A percentile compares a stretch with the other conserved stretches of the same genome.
phyloP scores from a whole-genome alignment of 2,329 filamentous ascomycete species.

The Cladophialophora chaetospira region DNA sequence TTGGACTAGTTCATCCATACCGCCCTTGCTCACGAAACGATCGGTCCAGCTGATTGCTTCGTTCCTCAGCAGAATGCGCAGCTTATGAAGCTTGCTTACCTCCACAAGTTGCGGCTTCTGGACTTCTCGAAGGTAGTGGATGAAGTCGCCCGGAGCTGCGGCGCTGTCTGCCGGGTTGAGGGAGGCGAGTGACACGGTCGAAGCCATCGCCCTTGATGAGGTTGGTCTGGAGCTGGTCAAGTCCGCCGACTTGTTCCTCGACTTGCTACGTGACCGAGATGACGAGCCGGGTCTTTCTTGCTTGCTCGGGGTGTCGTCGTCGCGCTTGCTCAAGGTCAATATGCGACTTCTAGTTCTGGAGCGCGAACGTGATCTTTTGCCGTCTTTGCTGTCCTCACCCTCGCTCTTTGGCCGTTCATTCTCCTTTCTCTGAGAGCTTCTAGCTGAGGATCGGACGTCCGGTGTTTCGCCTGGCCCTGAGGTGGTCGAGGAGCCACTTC shows the following conservation, averaged over 20 bases:
- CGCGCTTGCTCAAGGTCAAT: conserved; percentile 71
- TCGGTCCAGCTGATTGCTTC: conserved; percentile 97
- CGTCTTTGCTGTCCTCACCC: conserved; percentile 45
- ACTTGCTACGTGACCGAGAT: conserved; percentile 36
- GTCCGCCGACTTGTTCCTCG: conserved; percentile 70
- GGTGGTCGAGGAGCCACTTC: conserved; percentile 57
- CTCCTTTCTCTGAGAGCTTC: conserved; percentile 41
- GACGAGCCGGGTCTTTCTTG: conserved; percentile 65
- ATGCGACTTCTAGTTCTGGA: conserved; percentile 68
- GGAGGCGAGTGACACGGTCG: conserved; percentile 56
- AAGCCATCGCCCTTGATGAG: conserved; percentile 59
- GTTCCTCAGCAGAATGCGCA: conserved; percentile 84
- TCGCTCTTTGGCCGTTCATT: conserved; percentile 45
- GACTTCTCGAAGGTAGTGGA: conserved; percentile 78
- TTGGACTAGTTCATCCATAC: conserved; percentile 87
- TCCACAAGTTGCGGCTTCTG: conserved; percentile 81
- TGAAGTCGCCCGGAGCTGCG: conserved; percentile 78
- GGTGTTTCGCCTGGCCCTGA: conserved; percentile 46
- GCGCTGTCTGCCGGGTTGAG: conserved; percentile 67
- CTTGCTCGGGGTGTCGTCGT: conserved; percentile 71
- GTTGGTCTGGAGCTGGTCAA: conserved; percentile 58
- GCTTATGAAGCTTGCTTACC: conserved; percentile 92
- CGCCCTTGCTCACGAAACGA: conserved; percentile 81
- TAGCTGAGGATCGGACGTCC: conserved; percentile 38
- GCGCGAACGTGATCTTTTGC: conserved; percentile 48